A percentile compares a stretch with the other conserved stretches of the same genome.
Conservation (phyloP, 345 rosid species). For the Boechera divaricarpa region DNA sequence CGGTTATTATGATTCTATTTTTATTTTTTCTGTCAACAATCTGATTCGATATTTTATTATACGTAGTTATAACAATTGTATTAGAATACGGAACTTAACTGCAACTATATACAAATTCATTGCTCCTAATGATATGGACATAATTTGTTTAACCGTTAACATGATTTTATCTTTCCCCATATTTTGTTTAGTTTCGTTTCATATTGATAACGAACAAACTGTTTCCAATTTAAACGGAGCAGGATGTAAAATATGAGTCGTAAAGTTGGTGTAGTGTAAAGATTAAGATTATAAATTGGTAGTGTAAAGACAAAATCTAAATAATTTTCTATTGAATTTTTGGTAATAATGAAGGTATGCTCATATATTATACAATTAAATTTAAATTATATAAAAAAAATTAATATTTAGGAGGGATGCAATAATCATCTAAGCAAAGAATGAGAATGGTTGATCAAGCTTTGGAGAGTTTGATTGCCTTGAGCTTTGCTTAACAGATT, state of each 20-base stretch:
- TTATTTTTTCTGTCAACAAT: neutral
- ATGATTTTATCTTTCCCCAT: no score
- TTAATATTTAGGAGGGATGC: neutral
- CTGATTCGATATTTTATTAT: neutral
- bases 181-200: neutral
- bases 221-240: neutral
- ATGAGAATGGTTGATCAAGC: conserved; percentile 66
- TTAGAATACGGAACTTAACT: neutral
- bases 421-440: conserved; percentile 57
- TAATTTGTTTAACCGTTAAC: neutral
- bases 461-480: conserved; percentile 60
- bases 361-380: conserved; percentile 20
- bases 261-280: neutral
- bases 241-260: neutral
- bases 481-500: conserved; percentile 60
- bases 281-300: neutral
- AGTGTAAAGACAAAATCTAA: neutral
- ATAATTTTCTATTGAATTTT: neutral
- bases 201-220: neutral
- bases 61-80: neutral
- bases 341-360: conserved; percentile 2
- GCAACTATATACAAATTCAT: neutral
- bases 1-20: neutral
- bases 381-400: neutral
- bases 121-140: neutral